phyloP scores from a whole-genome alignment of 345 rosid genomes.

The Euphorbia peplus region DNA sequence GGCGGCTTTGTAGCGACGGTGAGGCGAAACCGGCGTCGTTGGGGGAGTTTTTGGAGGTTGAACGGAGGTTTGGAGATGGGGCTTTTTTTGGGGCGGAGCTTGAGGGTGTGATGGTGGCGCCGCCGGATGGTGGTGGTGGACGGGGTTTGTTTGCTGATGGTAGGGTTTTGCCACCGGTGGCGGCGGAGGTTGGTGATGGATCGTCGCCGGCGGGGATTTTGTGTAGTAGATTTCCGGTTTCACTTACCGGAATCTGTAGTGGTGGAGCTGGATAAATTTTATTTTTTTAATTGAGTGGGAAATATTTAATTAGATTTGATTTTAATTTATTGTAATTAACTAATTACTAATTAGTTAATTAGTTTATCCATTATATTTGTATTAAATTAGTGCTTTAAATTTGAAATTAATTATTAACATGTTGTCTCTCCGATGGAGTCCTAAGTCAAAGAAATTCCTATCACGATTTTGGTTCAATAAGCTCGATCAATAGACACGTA shows the following conservation, averaged over 20 bases:
- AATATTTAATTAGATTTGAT: background rate
- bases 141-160: conserved; percentile 74
- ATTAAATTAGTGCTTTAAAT: too few species aligned
- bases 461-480: too few species aligned
- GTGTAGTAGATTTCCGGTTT: conserved; percentile 74
- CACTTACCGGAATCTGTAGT: conserved; percentile 70
- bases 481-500: too few species aligned
- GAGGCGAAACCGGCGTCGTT: conserved; percentile 68
- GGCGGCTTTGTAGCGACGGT: conserved; percentile 77
- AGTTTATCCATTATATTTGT: too few species aligned
- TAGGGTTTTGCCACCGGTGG: conserved; percentile 76
- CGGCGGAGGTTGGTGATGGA: conserved; percentile 28
- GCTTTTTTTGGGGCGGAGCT: conserved; percentile 52
- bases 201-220: conserved; percentile 42
- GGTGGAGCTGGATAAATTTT: conserved; percentile 40
- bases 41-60: conserved; percentile 86
- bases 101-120: conserved; percentile 44
- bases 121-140: conserved; percentile 26
- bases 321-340: background rate
- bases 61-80: conserved; percentile 73
- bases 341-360: background rate
- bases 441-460: too few species aligned
- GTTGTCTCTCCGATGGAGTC: too few species aligned
- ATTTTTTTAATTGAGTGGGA: background rate
- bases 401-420: too few species aligned